These are phyloP conservation scores for Lentinula edodes DNA, from an alignment of 768 basidiomycete genomes.

Conservation along the genomic window DNA sequence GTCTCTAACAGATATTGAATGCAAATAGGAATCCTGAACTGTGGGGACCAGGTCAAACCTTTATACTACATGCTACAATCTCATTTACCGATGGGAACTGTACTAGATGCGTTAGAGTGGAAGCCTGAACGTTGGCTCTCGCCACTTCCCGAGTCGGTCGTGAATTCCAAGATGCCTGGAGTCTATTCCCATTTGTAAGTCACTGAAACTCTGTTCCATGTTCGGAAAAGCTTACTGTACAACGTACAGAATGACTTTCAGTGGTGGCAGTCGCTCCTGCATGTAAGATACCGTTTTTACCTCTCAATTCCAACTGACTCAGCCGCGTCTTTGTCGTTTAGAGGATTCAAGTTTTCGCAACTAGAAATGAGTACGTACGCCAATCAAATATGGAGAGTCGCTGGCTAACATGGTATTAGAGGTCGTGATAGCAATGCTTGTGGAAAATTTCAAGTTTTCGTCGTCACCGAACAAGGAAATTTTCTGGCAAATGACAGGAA, in stretches of 20 bases:
- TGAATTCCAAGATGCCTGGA: conserved; percentile 26
- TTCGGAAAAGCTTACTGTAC: neutral
- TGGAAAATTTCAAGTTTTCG: conserved; percentile 1
- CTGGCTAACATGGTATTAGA: neutral
- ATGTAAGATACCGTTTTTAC: conserved; percentile 18
- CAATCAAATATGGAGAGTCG: neutral
- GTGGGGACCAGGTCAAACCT: conserved; percentile 26
- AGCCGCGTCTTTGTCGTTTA: neutral
- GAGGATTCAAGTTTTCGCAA: conserved; percentile 7
- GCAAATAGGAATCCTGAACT: conserved; percentile 29
- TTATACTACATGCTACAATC: neutral
- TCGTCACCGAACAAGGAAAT: neutral
- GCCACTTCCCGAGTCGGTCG: conserved; percentile 27
- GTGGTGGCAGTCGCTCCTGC: conserved; percentile 34
- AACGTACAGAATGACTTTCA: conserved; percentile 34
- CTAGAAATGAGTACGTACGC: conserved; percentile 5
- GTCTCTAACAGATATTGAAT: conserved; percentile 15
- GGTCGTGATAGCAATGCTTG: neutral
- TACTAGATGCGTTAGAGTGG: conserved; percentile 33
- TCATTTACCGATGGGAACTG: neutral
- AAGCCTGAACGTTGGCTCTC: conserved; percentile 41
- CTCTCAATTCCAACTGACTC: neutral
- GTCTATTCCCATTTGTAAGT: conserved; percentile 30
- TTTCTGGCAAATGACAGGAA: conserved; percentile 1
- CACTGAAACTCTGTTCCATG: neutral